phyloP scores from a whole-genome alignment of 148 eudicot species.

The Selenicereus undatus region DNA sequence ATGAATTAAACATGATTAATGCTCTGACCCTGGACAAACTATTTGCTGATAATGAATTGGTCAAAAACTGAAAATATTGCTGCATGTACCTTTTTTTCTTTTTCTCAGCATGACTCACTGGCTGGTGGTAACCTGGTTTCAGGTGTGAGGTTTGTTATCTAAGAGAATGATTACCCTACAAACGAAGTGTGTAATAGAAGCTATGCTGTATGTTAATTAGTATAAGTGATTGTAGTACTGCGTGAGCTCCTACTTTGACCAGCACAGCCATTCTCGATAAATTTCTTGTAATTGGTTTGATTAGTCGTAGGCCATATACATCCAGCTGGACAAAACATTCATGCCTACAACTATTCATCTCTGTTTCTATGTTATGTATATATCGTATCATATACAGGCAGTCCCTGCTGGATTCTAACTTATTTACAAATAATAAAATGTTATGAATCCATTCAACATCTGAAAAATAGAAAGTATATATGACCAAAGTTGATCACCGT shows the following conservation, averaged over 20 bases:
- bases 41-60: not conserved
- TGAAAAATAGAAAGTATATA: not conserved
- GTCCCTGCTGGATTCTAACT: not conserved
- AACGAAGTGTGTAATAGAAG: not conserved
- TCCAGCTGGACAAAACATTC: not conserved
- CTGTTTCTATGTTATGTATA: not conserved
- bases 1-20: not conserved
- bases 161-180: not conserved
- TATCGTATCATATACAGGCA: not conserved
- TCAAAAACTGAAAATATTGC: not conserved
- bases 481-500: not conserved
- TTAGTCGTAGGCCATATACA: not conserved
- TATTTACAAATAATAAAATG: not conserved
- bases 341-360: not conserved
- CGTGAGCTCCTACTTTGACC: not conserved
- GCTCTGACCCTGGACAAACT: not conserved
- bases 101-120: not conserved
- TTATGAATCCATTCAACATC: not conserved
- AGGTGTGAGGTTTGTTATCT: not conserved
- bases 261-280: not conserved
- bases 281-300: not conserved
- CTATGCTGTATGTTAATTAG: not conserved
- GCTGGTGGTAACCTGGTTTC: not conserved
- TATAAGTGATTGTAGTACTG: not conserved
- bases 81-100: not conserved